Evolutionary conservation across 352 stramenopile species (phyloP).

Genomic region (Pythium sp.): DNA sequence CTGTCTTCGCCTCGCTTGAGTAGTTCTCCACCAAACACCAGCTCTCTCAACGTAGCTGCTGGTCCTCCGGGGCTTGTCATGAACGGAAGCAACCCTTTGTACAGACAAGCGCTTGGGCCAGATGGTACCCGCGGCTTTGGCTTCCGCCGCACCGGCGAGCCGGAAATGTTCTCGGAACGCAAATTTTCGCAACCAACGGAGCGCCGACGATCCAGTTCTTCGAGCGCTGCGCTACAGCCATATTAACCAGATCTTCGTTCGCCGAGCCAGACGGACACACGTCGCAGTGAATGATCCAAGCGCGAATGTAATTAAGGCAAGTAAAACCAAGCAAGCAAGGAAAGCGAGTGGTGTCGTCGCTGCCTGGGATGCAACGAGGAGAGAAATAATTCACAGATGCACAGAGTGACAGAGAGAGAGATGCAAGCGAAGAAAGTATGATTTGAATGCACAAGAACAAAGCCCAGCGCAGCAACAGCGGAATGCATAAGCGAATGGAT

Average conservation of each 20-base stretch:
- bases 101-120: constrained; percentile 73
- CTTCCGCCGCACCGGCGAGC: constrained; percentile 60
- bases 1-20: constrained; percentile 59
- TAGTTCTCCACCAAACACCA: constrained; percentile 39
- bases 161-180: constrained; percentile 53
- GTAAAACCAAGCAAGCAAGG: constrained; percentile 6
- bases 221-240: constrained; percentile 30
- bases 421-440: constrained; percentile 2
- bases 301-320: constrained; percentile 5
- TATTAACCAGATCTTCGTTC: constrained; percentile 15
- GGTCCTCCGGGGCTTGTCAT: constrained; percentile 38
- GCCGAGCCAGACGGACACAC: not conserved
- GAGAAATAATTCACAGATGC: not conserved
- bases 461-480: not conserved
- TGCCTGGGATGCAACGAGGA: not conserved
- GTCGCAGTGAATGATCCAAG: not conserved
- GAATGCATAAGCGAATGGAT: constrained; percentile 7
- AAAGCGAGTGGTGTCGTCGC: not conserved
- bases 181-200: constrained; percentile 56
- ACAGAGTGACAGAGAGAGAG: not conserved
- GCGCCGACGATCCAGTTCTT: constrained; percentile 75
- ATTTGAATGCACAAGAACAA: constrained; percentile 11
- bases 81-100: constrained; percentile 53
- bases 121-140: constrained; percentile 82
- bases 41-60: constrained; percentile 19